Evolutionary conservation across 495 filamentous ascomycete species (phyloP).

Genomic region (Neurospora tetrasperma): DNA sequence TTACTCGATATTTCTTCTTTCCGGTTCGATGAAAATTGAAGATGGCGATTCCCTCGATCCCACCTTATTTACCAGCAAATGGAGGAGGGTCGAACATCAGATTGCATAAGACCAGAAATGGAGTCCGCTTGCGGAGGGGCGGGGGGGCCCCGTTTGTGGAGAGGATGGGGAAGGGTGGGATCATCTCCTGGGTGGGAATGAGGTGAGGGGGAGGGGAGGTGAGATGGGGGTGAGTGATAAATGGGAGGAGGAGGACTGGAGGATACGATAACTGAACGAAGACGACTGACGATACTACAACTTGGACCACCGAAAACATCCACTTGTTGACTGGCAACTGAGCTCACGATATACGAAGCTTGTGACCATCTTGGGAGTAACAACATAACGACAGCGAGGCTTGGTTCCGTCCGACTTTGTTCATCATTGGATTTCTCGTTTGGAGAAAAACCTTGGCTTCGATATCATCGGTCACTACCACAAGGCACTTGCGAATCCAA

Average conservation of each 20-base stretch:
- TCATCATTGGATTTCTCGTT: not conserved
- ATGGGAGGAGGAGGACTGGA: not conserved
- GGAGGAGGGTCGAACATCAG: not conserved
- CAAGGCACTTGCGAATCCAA: not conserved
- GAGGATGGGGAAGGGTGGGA: not conserved
- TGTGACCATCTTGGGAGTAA: not conserved
- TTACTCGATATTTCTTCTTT: not conserved
- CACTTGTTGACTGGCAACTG: not conserved
- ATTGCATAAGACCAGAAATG: not conserved
- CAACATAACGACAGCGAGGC: not conserved
- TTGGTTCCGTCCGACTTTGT: not conserved
- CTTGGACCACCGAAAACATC: not conserved
- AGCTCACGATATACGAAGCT: not conserved
- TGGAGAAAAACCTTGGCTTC: not conserved
- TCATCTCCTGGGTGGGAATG: not conserved
- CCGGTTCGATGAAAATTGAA: not conserved
- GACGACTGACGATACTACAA: too few species aligned
- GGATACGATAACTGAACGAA: too few species aligned
- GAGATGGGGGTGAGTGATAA: not conserved
- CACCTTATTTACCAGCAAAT: not conserved
- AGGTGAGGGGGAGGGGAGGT: not conserved
- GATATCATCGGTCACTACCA: not conserved
- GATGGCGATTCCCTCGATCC: not conserved
- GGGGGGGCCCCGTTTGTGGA: not conserved
- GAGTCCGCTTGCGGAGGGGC: not conserved